phyloP scores from a whole-genome alignment of 140 eudicot species.

The Stevia rebaudiana region DNA sequence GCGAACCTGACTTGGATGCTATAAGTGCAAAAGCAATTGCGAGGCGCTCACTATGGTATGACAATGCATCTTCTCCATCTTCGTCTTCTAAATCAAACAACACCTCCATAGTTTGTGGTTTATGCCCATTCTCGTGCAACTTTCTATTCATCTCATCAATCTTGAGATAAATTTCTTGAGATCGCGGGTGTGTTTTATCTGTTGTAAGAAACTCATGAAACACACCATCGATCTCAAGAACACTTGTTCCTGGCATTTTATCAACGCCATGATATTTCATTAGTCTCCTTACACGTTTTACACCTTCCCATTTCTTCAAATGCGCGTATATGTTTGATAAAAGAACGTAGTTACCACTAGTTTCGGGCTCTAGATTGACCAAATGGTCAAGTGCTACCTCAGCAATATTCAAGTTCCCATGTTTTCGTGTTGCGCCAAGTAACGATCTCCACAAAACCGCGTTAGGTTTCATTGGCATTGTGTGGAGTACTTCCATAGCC shows the following conservation, averaged over 20 bases:
- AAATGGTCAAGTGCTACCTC: constrained; percentile 48
- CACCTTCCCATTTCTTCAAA: constrained; percentile 57
- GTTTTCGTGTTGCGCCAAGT: constrained; percentile 55
- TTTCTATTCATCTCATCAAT: constrained; percentile 40
- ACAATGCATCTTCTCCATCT: constrained; percentile 49
- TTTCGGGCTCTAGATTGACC: constrained; percentile 53
- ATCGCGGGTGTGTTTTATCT: constrained; percentile 45
- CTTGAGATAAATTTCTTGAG: constrained; percentile 39
- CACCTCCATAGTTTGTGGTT: constrained; percentile 39
- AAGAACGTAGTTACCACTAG: constrained; percentile 68
- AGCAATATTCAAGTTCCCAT: constrained; percentile 48
- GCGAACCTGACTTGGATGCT: constrained; percentile 7
- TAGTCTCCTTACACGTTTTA: constrained; percentile 43
- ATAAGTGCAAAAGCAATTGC: constrained; percentile 49
- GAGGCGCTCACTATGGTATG: constrained; percentile 47
- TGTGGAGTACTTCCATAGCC: constrained; percentile 41
- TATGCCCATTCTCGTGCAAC: constrained; percentile 39
- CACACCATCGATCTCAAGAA: constrained; percentile 51
- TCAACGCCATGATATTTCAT: constrained; percentile 50
- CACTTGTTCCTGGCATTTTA: constrained; percentile 51
- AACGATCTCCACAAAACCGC: constrained; percentile 66
- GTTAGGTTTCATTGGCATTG: constrained; percentile 67
- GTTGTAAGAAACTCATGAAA: constrained; percentile 55
- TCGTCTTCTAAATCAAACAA: constrained; percentile 57
- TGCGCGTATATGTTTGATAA: constrained; percentile 54